These are phyloP conservation scores for Colletotrichum viniferum DNA, from an alignment of 2,329 filamentous ascomycete species.

Conservation along the genomic window DNA sequence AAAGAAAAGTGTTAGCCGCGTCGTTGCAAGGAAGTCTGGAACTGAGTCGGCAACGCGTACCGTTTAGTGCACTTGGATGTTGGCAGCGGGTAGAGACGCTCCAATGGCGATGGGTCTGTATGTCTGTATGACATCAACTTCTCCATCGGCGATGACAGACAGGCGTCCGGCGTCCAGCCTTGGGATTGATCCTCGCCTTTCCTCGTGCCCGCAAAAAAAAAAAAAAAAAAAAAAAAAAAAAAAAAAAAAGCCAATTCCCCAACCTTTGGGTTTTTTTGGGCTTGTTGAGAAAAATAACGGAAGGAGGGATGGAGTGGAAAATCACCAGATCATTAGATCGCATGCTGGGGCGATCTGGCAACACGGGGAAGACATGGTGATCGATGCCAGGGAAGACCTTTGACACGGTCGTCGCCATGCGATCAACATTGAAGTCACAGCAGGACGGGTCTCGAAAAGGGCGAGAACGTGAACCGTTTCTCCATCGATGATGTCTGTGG, in stretches of 20 bases:
- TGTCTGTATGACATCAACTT: slow-evolving; percentile 16
- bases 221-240: too few species aligned
- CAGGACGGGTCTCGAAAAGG: not conserved
- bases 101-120: slow-evolving; percentile 1
- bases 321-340: not conserved
- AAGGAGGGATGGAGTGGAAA: not conserved
- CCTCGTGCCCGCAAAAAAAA: not conserved
- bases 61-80: not conserved
- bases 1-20: not conserved
- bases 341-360: not conserved
- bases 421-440: not conserved
- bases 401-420: not conserved
- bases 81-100: not conserved
- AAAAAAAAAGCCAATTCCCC: not conserved
- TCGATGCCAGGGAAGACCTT: not conserved
- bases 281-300: not conserved
- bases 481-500: slow-evolving; percentile 7
- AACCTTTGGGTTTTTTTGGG: not conserved
- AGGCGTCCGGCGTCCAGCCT: not conserved
- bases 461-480: not conserved
- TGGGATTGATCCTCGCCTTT: not conserved
- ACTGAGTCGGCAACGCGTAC: not conserved
- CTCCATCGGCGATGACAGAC: slow-evolving; percentile 8
- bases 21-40: not conserved
- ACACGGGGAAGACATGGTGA: not conserved